Percentiles rank a stretch among this genome's conserved stretches.
These are phyloP conservation scores for Conticribra weissflogii DNA, from an alignment of 108 stramenopile species.

Conservation along the genomic window DNA sequence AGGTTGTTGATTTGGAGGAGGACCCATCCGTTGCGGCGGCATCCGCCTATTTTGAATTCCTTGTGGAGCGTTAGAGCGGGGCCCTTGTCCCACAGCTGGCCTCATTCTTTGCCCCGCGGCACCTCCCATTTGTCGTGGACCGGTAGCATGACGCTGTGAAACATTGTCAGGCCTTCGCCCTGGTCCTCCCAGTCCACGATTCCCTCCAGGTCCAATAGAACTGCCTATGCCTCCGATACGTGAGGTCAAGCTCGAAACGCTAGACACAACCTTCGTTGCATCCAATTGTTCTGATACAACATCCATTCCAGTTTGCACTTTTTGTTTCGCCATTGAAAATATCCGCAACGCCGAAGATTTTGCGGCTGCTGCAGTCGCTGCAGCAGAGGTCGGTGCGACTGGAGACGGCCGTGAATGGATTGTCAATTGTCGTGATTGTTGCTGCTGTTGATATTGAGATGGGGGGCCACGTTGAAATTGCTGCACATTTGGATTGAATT, in stretches of 20 bases:
- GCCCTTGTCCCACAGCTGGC: constrained; percentile 1
- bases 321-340: constrained; percentile 32
- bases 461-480: not conserved
- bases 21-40: constrained; percentile 12
- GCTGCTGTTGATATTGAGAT: constrained; percentile 14
- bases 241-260: constrained; percentile 39
- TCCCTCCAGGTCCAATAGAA: constrained; percentile 10
- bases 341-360: constrained; percentile 31
- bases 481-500: constrained; percentile 7
- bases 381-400: not conserved
- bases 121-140: not conserved
- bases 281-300: constrained; percentile 43
- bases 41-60: constrained; percentile 8
- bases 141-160: too few relatives aligned
- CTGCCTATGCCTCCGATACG: constrained; percentile 36
- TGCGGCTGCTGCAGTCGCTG: not conserved
- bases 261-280: constrained; percentile 31
- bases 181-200: not conserved
- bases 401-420: not conserved
- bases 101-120: not conserved
- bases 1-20: not conserved
- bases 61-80: not conserved
- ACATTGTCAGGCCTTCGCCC: too few relatives aligned
- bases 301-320: constrained; percentile 41
- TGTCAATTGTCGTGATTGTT: constrained; percentile 12